phyloP scores from a whole-genome alignment of 257 asterid genomes.

The Gentiana macrophylla region DNA sequence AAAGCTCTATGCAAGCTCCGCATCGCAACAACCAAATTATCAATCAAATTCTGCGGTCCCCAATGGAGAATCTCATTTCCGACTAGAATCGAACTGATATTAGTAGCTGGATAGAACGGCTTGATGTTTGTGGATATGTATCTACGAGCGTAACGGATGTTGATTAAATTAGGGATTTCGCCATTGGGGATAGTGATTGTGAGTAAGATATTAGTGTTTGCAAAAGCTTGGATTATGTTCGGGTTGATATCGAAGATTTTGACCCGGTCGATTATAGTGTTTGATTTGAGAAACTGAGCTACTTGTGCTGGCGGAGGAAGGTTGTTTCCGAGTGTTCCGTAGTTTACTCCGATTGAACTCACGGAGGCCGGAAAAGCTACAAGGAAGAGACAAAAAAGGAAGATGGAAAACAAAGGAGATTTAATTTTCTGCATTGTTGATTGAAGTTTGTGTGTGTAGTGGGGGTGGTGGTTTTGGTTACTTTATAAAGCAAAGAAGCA shows the following conservation, averaged over 20 bases:
- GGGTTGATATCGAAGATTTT: slow-evolving; percentile 77
- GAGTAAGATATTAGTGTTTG: slow-evolving; percentile 56
- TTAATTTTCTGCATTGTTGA: slow-evolving; percentile 17
- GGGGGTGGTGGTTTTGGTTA: no score
- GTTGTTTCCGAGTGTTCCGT: slow-evolving; percentile 83
- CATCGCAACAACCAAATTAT: slow-evolving; percentile 76
- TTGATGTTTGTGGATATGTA: slow-evolving; percentile 46
- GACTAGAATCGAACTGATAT: slow-evolving; percentile 54
- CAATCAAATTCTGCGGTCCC: slow-evolving; percentile 65
- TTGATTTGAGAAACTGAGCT: slow-evolving; percentile 56
- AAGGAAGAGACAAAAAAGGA: slow-evolving; percentile 16
- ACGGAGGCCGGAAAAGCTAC: slow-evolving; percentile 19
- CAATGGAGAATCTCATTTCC: slow-evolving; percentile 91
- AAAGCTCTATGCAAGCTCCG: slow-evolving; percentile 45
- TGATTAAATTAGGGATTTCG: slow-evolving; percentile 51
- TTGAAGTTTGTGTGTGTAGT: background rate
- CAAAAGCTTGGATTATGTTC: slow-evolving; percentile 72
- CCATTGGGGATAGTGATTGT: slow-evolving; percentile 82
- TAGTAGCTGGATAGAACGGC: slow-evolving; percentile 61
- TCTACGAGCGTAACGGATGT: slow-evolving; percentile 32
- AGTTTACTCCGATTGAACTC: slow-evolving; percentile 70
- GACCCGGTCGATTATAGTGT: slow-evolving; percentile 60
- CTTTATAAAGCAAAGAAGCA: background rate
- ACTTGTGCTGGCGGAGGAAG: slow-evolving; percentile 75
- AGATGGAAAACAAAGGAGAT: slow-evolving; percentile 15